Evolutionary conservation across 2,329 filamentous ascomycete species (phyloP).

Genomic region (Geosmithia morbida): DNA sequence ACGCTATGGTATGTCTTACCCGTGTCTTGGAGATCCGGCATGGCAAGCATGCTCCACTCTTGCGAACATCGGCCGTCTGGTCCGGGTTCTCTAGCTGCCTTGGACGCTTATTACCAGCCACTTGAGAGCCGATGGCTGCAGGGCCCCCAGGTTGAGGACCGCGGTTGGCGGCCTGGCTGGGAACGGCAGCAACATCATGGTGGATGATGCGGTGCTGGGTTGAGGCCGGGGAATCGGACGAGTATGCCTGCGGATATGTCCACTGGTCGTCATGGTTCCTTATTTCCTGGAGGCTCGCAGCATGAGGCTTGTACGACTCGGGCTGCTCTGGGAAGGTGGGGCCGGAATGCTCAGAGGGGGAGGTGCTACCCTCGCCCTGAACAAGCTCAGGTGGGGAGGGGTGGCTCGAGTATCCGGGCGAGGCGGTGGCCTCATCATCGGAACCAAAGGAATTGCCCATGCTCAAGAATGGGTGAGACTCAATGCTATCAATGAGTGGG

Average conservation of each 20-base stretch:
- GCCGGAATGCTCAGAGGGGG: constrained; percentile 23
- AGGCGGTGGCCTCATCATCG: constrained; percentile 15
- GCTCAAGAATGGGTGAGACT: constrained; percentile 13
- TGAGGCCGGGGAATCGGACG: constrained; percentile 6
- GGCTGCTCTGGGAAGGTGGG: constrained; percentile 16
- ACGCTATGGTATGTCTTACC: constrained; percentile 20
- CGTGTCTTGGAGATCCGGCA: constrained; percentile 32
- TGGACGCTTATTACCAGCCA: constrained; percentile 16
- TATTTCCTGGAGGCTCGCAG: constrained; percentile 17
- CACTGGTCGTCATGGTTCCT: constrained; percentile 23
- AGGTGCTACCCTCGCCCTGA: constrained; percentile 19
- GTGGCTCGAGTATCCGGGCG: constrained; percentile 21
- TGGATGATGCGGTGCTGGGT: background rate
- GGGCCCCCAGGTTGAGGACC: background rate
- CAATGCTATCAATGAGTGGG: constrained; percentile 16
- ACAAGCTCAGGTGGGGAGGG: constrained; percentile 20
- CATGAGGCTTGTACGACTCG: constrained; percentile 13
- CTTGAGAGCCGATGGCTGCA: constrained; percentile 4
- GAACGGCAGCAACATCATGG: constrained; percentile 3
- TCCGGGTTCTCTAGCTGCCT: constrained; percentile 22
- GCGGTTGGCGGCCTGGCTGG: background rate
- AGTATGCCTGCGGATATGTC: constrained; percentile 21
- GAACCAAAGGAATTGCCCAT: constrained; percentile 18
- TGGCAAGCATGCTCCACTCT: constrained; percentile 30
- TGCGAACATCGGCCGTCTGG: constrained; percentile 33